Base-by-base conservation (phyloP, 2,329 filamentous ascomycete genomes). In the Exophiala spinifera region DNA sequence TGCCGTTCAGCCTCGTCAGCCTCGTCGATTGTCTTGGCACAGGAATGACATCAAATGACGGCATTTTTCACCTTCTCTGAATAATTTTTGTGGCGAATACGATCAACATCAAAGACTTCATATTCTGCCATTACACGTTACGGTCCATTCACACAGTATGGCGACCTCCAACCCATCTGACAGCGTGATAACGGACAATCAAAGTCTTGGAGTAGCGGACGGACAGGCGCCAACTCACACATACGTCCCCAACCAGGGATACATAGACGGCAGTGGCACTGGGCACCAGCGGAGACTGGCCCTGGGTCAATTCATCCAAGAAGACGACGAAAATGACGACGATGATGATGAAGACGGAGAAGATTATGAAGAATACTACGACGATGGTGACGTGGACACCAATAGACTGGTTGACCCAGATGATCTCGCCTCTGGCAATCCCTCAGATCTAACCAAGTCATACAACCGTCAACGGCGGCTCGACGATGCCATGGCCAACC, bases 401-500 rank as follows among this genome's bases (percentile, higher is more conserved):
- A 75, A 78, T 39, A 79, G 83, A 14, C 76, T 80, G 43, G 63
- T 83, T 20, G 75, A 76, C 46, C 76, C 78, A 20, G 83, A 82
- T 65, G 72, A 80, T 15, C 76, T 84, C 46, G 75, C 76, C 6
- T 77, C 82, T 0, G 78, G 75, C 1, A 82, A 84, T 57, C 75
- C 79, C 0, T 65, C 80, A 36, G 88, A 95, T 70, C 81, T 90
- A 53, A 91, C 89, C 34, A 94, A 95, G 73, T 85, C 86, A 6
- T 94, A 94, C 77, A 96, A 96, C 70, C 86, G 91, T 57, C 89
- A 95, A 69, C 81, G 84, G 56, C 85, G 85, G 66, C 72, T 88
- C 52, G 83, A 84, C 66, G 80, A 84, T 54, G 69, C 73, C 10
- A 67, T 69, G 47, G 64, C 72, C 50, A 74, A 79, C 61, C 65